These are phyloP conservation scores for Vanrija pseudolonga DNA, from an alignment of 1,284 basidiomycete genomes.

Conservation along the genomic window DNA sequence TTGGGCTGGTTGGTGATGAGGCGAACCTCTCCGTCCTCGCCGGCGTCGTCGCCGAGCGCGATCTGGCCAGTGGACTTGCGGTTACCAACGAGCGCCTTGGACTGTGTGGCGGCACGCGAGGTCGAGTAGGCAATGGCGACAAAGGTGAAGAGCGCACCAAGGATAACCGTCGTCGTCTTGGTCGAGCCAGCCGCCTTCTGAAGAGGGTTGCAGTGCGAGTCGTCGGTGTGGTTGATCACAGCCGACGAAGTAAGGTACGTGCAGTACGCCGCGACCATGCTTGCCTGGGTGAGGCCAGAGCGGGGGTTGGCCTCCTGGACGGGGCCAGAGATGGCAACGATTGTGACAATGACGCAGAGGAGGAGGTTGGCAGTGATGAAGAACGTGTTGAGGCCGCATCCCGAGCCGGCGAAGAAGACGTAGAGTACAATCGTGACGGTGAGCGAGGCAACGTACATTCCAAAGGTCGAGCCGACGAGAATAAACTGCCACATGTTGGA, in stretches of 20 bases:
- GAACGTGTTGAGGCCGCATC: constrained; percentile 82
- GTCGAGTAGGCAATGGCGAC: constrained; percentile 97
- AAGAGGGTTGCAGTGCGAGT: constrained; percentile 80
- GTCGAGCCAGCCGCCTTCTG: constrained; percentile 58
- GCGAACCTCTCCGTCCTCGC: constrained; percentile 57
- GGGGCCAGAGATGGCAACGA: constrained; percentile 76
- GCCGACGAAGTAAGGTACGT: constrained; percentile 94
- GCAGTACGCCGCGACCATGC: constrained; percentile 95
- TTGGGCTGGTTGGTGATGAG: constrained; percentile 80
- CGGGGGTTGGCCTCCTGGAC: constrained; percentile 93
- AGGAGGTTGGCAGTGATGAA: constrained; percentile 93
- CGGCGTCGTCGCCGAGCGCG: constrained; percentile 54
- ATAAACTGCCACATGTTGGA: constrained; percentile 96
- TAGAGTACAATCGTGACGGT: constrained; percentile 83
- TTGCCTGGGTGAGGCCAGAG: constrained; percentile 89
- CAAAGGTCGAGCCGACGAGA: constrained; percentile 86
- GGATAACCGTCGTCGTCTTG: constrained; percentile 78
- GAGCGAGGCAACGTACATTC: constrained; percentile 79
- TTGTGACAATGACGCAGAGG: constrained; percentile 73
- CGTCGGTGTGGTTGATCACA: constrained; percentile 83
- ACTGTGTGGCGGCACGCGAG: constrained; percentile 90
- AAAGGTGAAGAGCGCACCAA: constrained; percentile 96
- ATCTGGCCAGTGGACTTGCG: constrained; percentile 56
- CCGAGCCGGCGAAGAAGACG: constrained; percentile 82
- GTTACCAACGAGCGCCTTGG: constrained; percentile 77